These are phyloP conservation scores for Solanum piurae DNA, from an alignment of 257 asterid species.

Conservation along the genomic window DNA sequence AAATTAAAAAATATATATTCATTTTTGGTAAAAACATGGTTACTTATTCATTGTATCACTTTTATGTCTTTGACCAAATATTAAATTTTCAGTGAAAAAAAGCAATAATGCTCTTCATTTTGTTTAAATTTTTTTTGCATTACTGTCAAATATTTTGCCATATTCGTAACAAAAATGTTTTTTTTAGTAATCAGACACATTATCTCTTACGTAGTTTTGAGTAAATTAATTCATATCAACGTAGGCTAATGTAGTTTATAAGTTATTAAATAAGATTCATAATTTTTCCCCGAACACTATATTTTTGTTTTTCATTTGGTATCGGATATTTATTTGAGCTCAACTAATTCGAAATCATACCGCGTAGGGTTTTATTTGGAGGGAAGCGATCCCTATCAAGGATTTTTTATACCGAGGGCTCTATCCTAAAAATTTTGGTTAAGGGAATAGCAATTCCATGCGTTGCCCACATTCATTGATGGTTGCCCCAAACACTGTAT, in stretches of 20 bases:
- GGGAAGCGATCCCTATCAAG: too few relatives aligned
- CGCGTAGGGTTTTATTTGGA: too few relatives aligned
- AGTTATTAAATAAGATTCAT: neutral
- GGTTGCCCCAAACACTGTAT: too few relatives aligned
- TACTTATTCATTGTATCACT: neutral
- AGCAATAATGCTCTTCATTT: neutral
- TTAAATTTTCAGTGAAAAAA: neutral
- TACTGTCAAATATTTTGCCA: too few relatives aligned
- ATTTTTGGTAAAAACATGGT: neutral
- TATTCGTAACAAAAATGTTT: neutral
- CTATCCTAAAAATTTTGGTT: too few relatives aligned
- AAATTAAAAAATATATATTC: neutral
- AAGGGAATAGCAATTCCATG: too few relatives aligned
- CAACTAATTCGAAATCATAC: too few relatives aligned
- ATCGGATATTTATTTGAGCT: fast-evolving
- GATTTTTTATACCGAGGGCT: too few relatives aligned
- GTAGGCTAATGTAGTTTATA: neutral
- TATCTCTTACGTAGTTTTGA: neutral
- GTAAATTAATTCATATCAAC: neutral
- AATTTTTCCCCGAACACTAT: neutral
- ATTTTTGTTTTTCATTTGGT: too few relatives aligned
- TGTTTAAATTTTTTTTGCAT: neutral
- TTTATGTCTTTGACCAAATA: neutral
- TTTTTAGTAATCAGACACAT: neutral
- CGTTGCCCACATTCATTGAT: too few relatives aligned